These are phyloP conservation scores for Mucor irregularis DNA, from an alignment of 371 early-diverging fungal species.

Conservation along the genomic window DNA sequence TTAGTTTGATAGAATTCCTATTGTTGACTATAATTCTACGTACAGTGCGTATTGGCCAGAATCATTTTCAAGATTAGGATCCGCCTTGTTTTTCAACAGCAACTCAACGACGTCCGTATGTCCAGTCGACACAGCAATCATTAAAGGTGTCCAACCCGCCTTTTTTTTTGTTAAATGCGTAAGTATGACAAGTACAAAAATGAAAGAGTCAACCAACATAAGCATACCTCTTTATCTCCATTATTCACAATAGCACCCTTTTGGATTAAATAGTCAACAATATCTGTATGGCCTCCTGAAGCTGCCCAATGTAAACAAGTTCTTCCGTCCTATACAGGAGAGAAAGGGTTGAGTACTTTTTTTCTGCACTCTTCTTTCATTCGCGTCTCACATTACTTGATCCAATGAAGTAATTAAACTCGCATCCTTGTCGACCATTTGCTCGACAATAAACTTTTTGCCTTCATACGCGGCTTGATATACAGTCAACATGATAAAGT, in stretches of 20 bases:
- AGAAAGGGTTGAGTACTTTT: not conserved
- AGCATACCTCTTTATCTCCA: slow-evolving; percentile 54
- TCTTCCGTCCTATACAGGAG: slow-evolving; percentile 29
- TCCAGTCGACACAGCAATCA: slow-evolving; percentile 66
- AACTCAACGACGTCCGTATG: slow-evolving; percentile 41
- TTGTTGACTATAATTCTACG: slow-evolving; percentile 8
- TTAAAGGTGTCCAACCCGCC: slow-evolving; percentile 63
- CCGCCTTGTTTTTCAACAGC: slow-evolving; percentile 49
- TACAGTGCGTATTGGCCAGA: slow-evolving; percentile 59
- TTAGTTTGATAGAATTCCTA: not conserved
- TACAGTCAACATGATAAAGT: slow-evolving; percentile 37
- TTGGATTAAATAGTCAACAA: slow-evolving; percentile 67
- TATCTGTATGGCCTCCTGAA: slow-evolving; percentile 66
- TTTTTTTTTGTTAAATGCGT: no score
- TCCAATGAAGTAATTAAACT: slow-evolving; percentile 50
- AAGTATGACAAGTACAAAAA: no score
- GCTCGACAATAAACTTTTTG: slow-evolving; percentile 52
- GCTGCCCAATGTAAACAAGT: slow-evolving; percentile 55
- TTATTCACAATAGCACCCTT: slow-evolving; percentile 57
- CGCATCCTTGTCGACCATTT: slow-evolving; percentile 53
- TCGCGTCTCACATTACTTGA: slow-evolving; percentile 30
- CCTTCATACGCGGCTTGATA: slow-evolving; percentile 59
- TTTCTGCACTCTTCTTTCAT: slow-evolving; percentile 9
- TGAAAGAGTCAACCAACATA: not conserved
- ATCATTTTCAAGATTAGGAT: slow-evolving; percentile 50